A percentile compares a stretch with the other conserved stretches of the same genome.
Conservation (phyloP, 2,329 filamentous ascomycete genomes). For the Claviceps sp. region DNA sequence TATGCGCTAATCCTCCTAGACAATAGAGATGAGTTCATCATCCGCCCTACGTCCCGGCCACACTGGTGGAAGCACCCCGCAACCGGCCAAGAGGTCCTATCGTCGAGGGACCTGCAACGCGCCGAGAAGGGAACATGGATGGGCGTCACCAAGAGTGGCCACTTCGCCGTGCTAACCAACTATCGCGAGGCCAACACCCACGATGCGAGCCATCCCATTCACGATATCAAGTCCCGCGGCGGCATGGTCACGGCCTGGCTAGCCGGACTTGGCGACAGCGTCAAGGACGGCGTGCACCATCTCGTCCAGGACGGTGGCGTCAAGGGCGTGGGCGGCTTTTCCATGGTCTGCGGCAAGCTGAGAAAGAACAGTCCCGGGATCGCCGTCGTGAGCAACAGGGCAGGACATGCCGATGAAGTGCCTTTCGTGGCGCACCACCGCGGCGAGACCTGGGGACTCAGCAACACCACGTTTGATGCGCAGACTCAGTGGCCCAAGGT, state of each 20-base stretch:
- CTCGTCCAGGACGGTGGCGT: slow-evolving; percentile 39
- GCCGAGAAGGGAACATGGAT: slow-evolving; percentile 53
- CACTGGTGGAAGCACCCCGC: slow-evolving; percentile 46
- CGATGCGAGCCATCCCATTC: slow-evolving; percentile 37
- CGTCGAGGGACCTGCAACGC: slow-evolving; percentile 47
- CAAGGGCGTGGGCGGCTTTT: slow-evolving; percentile 52
- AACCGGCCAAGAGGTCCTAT: slow-evolving; percentile 36
- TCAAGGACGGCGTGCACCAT: slow-evolving; percentile 35
- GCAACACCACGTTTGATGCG: slow-evolving; percentile 46
- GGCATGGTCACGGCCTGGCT: slow-evolving; percentile 53
- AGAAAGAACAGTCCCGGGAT: slow-evolving; percentile 25
- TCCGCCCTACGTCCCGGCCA: slow-evolving; percentile 48
- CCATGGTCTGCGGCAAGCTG: slow-evolving; percentile 51
- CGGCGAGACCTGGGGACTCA: slow-evolving; percentile 43
- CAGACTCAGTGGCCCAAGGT: slow-evolving; percentile 49
- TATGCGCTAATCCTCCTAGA: slow-evolving; percentile 65
- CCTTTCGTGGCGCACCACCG: slow-evolving; percentile 42
- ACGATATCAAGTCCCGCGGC: slow-evolving; percentile 44
- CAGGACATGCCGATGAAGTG: slow-evolving; percentile 33
- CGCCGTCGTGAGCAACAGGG: neutral
- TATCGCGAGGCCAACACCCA: slow-evolving; percentile 42
- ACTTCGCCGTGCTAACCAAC: slow-evolving; percentile 53
- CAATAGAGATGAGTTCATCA: slow-evolving; percentile 64
- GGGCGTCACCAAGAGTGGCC: slow-evolving; percentile 45
- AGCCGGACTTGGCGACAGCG: slow-evolving; percentile 30